A percentile compares a stretch with the other conserved stretches of the same genome.
These are phyloP conservation scores for Arthrobotrys sinensis DNA, from an alignment of 2,329 filamentous ascomycete genomes.

Conservation along the genomic window DNA sequence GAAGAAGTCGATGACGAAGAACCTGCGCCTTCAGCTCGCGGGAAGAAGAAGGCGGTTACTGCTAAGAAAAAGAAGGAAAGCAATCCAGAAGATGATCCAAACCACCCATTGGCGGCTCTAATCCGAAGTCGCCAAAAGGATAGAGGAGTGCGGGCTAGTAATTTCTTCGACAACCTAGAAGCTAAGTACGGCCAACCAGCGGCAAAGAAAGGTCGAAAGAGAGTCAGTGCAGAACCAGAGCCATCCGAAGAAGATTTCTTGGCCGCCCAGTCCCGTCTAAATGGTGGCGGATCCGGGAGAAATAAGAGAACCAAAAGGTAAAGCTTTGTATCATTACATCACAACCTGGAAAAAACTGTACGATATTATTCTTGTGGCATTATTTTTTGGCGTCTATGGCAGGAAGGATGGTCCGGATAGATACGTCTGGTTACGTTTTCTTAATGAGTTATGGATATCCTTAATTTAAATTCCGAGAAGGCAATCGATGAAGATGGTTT, in stretches of 20 bases:
- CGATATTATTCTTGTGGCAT: slow-evolving; percentile 46
- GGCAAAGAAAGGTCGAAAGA: slow-evolving; percentile 71
- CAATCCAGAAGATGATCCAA: slow-evolving; percentile 70
- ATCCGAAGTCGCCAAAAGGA: slow-evolving; percentile 80
- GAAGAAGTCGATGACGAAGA: slow-evolving; percentile 60
- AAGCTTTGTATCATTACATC: slow-evolving; percentile 1
- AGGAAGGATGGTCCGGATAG: slow-evolving; percentile 39
- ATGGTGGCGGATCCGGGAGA: slow-evolving; percentile 33
- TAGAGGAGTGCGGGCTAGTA: slow-evolving; percentile 68
- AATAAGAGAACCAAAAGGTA: slow-evolving; percentile 53
- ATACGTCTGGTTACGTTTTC: slow-evolving; percentile 32
- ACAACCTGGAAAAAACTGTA: slow-evolving; percentile 24
- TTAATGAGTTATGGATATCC: slow-evolving; percentile 3
- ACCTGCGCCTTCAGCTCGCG: slow-evolving; percentile 30
- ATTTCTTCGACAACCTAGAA: slow-evolving; percentile 81
- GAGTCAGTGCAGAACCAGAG: slow-evolving; percentile 73
- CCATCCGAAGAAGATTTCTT: slow-evolving; percentile 64
- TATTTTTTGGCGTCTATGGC: slow-evolving; percentile 46
- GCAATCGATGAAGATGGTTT: slow-evolving; percentile 21
- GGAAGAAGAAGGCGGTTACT: slow-evolving; percentile 46
- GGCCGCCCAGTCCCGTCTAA: slow-evolving; percentile 43
- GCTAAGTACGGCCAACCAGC: slow-evolving; percentile 78
- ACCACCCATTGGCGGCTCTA: slow-evolving; percentile 75
- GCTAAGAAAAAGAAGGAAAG: slow-evolving; percentile 66
- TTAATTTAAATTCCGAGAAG: neutral